Evolutionary conservation across 768 basidiomycete genomes (phyloP), one percentile per base, ranked within the genome.

Genomic region (Leucocoprinus sp.): DNA sequence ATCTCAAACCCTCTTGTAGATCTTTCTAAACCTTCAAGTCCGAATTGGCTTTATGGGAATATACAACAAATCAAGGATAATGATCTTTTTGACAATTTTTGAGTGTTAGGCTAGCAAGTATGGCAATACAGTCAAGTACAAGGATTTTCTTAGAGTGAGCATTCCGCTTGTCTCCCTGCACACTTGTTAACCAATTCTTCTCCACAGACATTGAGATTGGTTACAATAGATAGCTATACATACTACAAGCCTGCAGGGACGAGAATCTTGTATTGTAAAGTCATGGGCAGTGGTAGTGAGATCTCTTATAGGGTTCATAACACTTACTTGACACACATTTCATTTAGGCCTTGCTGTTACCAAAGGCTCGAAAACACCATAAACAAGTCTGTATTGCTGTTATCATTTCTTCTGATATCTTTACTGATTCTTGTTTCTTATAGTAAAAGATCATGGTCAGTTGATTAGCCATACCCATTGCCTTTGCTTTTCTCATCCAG

Each of bases 161-260:
- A n/a, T n/a, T n/a, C n/a, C n/a, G n/a, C n/a, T n/a, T n/a, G n/a
- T n/a, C n/a, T n/a, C n/a, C n/a, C n/a, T n/a, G n/a, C n/a, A n/a
- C n/a, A n/a, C n/a, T n/a, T n/a, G n/a, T n/a, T n/a, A n/a, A n/a
- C n/a, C n/a, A n/a, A n/a, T n/a, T n/a, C n/a, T n/a, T n/a, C n/a
- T n/a, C n/a, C n/a, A n/a, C n/a, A n/a, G n/a, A n/a, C n/a, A n/a
- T n/a, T n/a, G n/a, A n/a, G n/a, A n/a, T n/a, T n/a, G n/a, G 66
- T 91, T 43, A 64, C 89, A 9, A 68, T 70, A 49, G 77, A 83
- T 45, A 63, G 63, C 22, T 58, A 71, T 21, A 61, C 67, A 33
- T 86, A 81, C 49, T 71, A 75, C 46, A 86, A 84, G 52, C 69
- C 80, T 0, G 63, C 67, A 8, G 50, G 56, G 0, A 52, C 61